A percentile compares a stretch with the other conserved stretches of the same genome.
phyloP scores from a whole-genome alignment of 805 yeast species.

The Cyberlindnera bimundalis region DNA sequence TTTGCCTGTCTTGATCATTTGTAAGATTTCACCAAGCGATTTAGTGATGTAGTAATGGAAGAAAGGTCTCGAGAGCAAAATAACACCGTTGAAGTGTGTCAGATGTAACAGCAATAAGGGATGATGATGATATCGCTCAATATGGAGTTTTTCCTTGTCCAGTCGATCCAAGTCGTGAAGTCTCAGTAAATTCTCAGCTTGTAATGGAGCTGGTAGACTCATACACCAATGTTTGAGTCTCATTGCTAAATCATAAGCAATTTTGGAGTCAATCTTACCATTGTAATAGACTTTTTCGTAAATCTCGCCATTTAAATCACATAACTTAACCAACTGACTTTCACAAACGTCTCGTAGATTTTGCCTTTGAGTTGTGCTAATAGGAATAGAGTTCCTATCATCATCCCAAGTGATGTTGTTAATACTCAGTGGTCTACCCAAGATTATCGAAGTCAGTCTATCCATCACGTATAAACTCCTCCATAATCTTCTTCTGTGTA shows the following conservation, averaged over 20 bases:
- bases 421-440: conserved; percentile 37
- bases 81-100: conserved; percentile 33
- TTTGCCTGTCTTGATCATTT: background rate
- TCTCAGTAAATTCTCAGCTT: conserved; percentile 4
- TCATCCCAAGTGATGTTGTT: conserved; percentile 38
- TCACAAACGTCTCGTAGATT: conserved; percentile 29
- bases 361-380: conserved; percentile 28
- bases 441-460: conserved; percentile 30
- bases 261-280: conserved; percentile 29
- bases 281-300: conserved; percentile 30
- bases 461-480: conserved; percentile 33
- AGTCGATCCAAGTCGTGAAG: background rate
- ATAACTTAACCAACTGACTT: conserved; percentile 31
- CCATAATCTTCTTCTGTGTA: conserved; percentile 32
- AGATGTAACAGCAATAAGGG: conserved; percentile 31
- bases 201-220: conserved; percentile 1
- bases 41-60: conserved; percentile 30
- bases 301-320: conserved; percentile 30
- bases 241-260: conserved; percentile 22
- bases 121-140: conserved; percentile 9
- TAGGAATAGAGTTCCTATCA: conserved; percentile 14
- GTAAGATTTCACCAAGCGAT: conserved; percentile 11
- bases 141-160: background rate
- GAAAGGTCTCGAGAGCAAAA: conserved; percentile 38
- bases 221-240: conserved; percentile 16